Percentiles rank a stretch among this genome's conserved stretches.
These are phyloP conservation scores for Arabis hirsuta DNA, from an alignment of 345 rosid species.

Conservation along the genomic window DNA sequence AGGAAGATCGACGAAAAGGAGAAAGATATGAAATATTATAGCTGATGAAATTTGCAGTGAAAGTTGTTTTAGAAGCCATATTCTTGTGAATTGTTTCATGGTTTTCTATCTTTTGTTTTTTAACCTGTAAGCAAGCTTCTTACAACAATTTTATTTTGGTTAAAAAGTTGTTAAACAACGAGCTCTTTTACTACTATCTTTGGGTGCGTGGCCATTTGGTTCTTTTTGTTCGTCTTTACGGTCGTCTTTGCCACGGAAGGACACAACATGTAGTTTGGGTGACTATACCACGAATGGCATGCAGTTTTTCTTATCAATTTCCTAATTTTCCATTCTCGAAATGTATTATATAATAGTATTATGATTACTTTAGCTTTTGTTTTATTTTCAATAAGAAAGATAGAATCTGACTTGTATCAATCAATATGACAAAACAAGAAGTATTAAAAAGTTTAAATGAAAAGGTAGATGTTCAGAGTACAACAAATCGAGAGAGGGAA, in stretches of 20 bases:
- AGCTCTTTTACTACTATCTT: not conserved
- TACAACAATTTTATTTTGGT: slow-evolving; percentile 11
- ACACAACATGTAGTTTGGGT: slow-evolving; percentile 16
- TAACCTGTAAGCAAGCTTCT: slow-evolving; percentile 32
- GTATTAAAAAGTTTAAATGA: not conserved
- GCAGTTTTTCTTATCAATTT: slow-evolving; percentile 17
- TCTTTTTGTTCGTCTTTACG: not conserved
- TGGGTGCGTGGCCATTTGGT: not conserved
- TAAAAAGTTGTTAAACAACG: slow-evolving; percentile 25
- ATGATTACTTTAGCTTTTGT: not conserved
- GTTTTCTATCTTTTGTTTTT: slow-evolving; percentile 8
- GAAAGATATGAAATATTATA: slow-evolving; percentile 7
- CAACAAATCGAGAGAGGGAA: slow-evolving; percentile 7
- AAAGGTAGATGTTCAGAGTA: slow-evolving; percentile 15
- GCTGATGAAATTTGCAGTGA: slow-evolving; percentile 20
- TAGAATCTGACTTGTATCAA: slow-evolving; percentile 5
- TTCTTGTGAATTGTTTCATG: slow-evolving; percentile 43
- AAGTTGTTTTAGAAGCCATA: slow-evolving; percentile 27
- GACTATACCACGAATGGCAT: slow-evolving; percentile 1
- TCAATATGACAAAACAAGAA: not conserved
- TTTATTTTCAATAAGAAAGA: not conserved
- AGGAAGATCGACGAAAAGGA: slow-evolving; percentile 10
- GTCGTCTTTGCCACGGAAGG: not conserved
- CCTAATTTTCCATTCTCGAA: not conserved
- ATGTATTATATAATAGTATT: not conserved